Base-by-base conservation (phyloP, 2,329 filamentous ascomycete species). In the Neonectria coccinea region DNA sequence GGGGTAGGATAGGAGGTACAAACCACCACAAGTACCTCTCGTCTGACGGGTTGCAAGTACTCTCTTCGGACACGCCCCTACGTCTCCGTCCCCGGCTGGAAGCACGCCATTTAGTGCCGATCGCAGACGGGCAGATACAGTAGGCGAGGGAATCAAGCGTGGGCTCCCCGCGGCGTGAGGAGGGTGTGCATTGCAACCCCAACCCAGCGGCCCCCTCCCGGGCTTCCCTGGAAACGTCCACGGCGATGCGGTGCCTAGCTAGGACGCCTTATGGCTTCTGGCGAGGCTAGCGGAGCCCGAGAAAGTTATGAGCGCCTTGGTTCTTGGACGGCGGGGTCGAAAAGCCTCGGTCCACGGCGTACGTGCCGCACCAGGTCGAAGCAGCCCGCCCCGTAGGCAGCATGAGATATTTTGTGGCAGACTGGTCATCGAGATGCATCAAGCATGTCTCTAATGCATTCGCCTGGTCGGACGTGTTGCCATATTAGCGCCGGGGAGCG, bases 41-140 rank as follows among this genome's bases (percentile, higher is more conserved):
- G 57, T 69, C 69, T 69, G 69, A 72, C 67, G 22, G 59, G 45
- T 56, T 44, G 52, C 48, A 59, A 65, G 70, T 73, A 69, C 55
- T 53, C 36, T 29, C 33, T 53, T 44, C 7, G 18, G 14, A 58
- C 51, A 55, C 59, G 31, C 56, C 42, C 52, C 56, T 42, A 9
- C 7, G 27, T 14, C 22, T 36, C 31, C 47, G n/a, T 29, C 45
- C 22, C 54, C 14, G 31, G n/a, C 48, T 45, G 12, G 27, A 36
- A 62, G 64, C 54, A 64, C 59, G 51, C 56, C 65, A 58, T 18
- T 63, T 8, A 18, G 31, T 59, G 47, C 51, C 48, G 52, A 33
- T 51, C 48, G 18, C 29, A 33, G 12, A 12, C 48, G n/a, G 48
- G 48, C 48, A 39, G 57, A 50, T 44, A 36, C 41, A 10, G 39